phyloP scores from a whole-genome alignment of 352 stramenopile genomes.

The Paralagenidium karlingii region DNA sequence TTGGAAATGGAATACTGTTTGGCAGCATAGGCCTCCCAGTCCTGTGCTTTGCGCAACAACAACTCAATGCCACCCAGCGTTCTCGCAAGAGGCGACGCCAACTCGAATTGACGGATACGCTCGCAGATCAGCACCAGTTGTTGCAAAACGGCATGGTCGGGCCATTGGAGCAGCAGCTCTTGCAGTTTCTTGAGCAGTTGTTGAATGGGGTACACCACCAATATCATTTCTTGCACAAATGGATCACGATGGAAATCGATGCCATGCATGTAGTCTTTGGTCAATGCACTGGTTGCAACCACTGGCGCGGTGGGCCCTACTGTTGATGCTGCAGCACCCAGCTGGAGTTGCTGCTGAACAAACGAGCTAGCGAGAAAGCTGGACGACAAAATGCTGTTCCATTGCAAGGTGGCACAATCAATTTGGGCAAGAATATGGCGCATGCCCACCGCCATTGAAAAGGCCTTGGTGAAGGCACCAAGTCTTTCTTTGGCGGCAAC shows the following conservation, averaged over 20 bases:
- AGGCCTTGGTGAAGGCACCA: constrained; percentile 49
- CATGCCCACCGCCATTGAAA: constrained; percentile 54
- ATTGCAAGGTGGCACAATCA: too few relatives aligned
- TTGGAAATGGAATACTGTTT: constrained; percentile 84
- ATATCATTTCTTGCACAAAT: constrained; percentile 86
- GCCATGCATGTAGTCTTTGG: constrained; percentile 57
- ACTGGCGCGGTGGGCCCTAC: too few relatives aligned
- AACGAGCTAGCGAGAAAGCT: constrained; percentile 50
- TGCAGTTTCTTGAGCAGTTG: constrained; percentile 84
- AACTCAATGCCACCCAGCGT: constrained; percentile 93
- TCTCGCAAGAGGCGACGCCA: constrained; percentile 76
- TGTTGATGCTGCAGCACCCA: constrained; percentile 17
- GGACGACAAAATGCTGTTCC: constrained; percentile 32
- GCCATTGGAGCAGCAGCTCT: constrained; percentile 89
- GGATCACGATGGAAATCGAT: constrained; percentile 92
- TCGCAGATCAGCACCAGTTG: constrained; percentile 88
- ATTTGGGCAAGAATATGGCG: constrained; percentile 48
- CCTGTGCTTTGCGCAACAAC: constrained; percentile 93
- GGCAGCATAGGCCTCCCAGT: constrained; percentile 97
- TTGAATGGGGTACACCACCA: constrained; percentile 80
- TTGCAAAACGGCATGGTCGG: constrained; percentile 94
- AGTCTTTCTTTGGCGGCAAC: constrained; percentile 35
- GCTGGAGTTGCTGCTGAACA: constrained; percentile 52
- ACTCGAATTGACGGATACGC: constrained; percentile 79
- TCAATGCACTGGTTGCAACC: constrained; percentile 41